Conservation (phyloP, 305 asterid species). For the Rubia balearica region DNA sequence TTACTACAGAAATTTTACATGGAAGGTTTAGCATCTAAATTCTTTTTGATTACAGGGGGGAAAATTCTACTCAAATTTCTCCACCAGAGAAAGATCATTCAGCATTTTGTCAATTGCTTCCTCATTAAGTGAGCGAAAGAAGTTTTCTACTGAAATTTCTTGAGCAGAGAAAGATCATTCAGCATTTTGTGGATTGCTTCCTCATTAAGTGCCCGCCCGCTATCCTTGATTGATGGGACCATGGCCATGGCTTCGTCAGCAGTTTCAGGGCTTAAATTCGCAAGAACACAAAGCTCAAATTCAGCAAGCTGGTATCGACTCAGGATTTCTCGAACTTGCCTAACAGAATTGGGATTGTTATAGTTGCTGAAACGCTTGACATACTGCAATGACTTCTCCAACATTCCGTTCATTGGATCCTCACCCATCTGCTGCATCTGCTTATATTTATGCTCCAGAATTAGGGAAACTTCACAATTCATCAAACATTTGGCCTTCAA, state of each 20-base stretch:
- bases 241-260: constrained; percentile 80
- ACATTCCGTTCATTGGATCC: constrained; percentile 79
- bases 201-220: constrained; percentile 69
- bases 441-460: constrained; percentile 83
- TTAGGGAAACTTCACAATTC: constrained; percentile 58
- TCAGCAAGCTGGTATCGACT: constrained; percentile 76
- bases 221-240: constrained; percentile 85
- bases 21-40: neutral
- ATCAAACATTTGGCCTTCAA: constrained; percentile 46
- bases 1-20: neutral
- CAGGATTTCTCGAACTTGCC: constrained; percentile 92
- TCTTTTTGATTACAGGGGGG: too few relatives aligned
- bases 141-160: constrained; percentile 58
- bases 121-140: constrained; percentile 41
- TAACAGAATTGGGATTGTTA: constrained; percentile 90
- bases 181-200: constrained; percentile 84
- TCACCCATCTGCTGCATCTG: constrained; percentile 93
- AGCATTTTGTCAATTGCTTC: constrained; percentile 85
- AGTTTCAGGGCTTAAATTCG: constrained; percentile 87
- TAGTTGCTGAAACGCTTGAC: constrained; percentile 98
- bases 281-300: constrained; percentile 84
- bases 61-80: too few relatives aligned
- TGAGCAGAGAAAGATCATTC: constrained; percentile 63
- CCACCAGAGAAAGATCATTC: constrained; percentile 42
- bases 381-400: constrained; percentile 51